Conservation (phyloP, 805 yeast genomes). For the Candida endomychidarum region DNA sequence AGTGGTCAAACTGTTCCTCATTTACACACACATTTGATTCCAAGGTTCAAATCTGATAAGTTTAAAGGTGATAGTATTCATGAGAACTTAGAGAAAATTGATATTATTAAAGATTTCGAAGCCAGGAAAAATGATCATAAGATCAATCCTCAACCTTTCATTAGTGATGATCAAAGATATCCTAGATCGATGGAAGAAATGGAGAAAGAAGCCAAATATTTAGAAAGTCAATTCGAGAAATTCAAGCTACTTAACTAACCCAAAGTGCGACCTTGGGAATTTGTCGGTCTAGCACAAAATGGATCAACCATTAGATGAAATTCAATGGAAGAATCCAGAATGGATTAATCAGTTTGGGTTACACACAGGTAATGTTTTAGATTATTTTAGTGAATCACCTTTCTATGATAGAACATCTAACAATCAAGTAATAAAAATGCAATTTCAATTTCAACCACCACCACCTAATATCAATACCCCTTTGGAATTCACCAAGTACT, state of each 20-base stretch:
- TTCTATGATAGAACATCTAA: conserved; percentile 92
- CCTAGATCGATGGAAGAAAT: conserved; percentile 64
- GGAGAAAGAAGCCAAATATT: conserved; percentile 66
- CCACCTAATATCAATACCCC: conserved; percentile 34
- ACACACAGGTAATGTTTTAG: conserved; percentile 85
- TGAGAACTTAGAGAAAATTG: conserved; percentile 55
- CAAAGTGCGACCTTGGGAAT: background rate
- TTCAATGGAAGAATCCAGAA: conserved; percentile 97
- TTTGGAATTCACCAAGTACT: conserved; percentile 29
- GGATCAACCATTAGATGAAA: conserved; percentile 55
- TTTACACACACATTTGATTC: conserved; percentile 90
- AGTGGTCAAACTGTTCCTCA: conserved; percentile 98
- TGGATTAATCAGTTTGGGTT: conserved; percentile 92
- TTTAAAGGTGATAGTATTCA: conserved; percentile 70
- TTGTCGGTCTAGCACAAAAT: background rate
- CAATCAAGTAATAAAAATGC: conserved; percentile 95
- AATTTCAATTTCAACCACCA: conserved; percentile 71
- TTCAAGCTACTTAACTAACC: conserved; percentile 14
- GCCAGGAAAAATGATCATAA: conserved; percentile 24
- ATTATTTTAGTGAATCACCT: conserved; percentile 91
- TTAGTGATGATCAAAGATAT: conserved; percentile 50
- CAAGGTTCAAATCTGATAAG: conserved; percentile 63
- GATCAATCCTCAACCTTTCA: conserved; percentile 30
- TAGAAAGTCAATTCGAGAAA: conserved; percentile 43
- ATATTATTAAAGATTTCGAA: conserved; percentile 39